Evolutionary conservation across 257 asterid species (phyloP), one percentile per base, ranked within the genome.

Genomic region (Nicotiana obtusifolia): DNA sequence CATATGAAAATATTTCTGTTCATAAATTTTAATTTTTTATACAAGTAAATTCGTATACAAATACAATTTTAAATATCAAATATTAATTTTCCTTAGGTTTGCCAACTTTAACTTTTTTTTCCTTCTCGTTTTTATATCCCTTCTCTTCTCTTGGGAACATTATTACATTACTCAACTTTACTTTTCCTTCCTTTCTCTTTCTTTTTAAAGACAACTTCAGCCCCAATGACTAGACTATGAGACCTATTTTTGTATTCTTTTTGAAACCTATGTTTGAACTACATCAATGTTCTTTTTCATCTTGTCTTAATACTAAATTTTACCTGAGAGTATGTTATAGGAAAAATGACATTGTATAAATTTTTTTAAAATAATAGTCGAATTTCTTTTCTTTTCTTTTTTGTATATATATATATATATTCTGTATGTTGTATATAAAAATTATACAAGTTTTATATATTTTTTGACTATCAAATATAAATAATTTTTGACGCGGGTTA

Each of bases 91-190:
- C 79, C 4, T 75, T n/a, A 49, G 9, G 62, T 49, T 75, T 49
- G 79, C 52, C 79, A 75, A 75, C 79, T 75, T 75, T 75, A 15
- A 75, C 62, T 75, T 8, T 24, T 49, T 69, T 73, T 24, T 35
- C 5, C 6, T 6, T 37, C 9, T 37, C 61, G 15, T 73, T 73
- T 73, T 73, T 44, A 47, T 13, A 24, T 15, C 80, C 24, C 14
- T 44, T 71, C 56, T 71, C 33, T 71, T 71, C 79, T 47, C 57
- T 75, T 60, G 41, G 24, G 26, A 75, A 24, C 24, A 24, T 47
- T 24, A 75, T 75, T 49, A 4, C 80, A 49, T 49, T 41, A 24
- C 41, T 47, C 44, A 4, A 4, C 16, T 47, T 66, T 33, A 4
- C 37, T 14, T 64, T 64, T 26, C n/a, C 69, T 7, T 44, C 35